Base-by-base conservation (phyloP, 1,284 basidiomycete genomes). In the Leccinum colubrinum region DNA sequence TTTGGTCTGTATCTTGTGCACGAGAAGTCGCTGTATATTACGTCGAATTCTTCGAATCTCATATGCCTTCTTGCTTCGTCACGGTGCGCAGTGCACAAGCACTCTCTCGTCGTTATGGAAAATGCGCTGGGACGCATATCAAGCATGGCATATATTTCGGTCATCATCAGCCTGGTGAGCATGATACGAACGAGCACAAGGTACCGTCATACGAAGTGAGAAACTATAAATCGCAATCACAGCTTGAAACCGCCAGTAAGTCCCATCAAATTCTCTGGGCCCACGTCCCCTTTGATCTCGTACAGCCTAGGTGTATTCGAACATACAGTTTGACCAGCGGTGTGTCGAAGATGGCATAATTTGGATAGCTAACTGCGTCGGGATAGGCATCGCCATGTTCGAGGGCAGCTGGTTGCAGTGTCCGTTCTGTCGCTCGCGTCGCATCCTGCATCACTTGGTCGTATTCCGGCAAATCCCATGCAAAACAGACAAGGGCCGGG, bases 321-420 rank as follows among this genome's bases (percentile, higher is more conserved):
- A 0, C n/a, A 46, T 46, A 46, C 8, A 46, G 43, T 17, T 46
- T 17, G 43, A 3, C 43, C 54, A 81, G 54, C 0, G 81, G 76
- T 4, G 82, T 84, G 61, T 78, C 79, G 56, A 66, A 79, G 6
- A 82, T 76, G 3, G 83, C 82, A 65, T 84, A 84, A 65, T 85
- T 86, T 3, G 76, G 74, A 66, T 87, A 86, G 11, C 17, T 20
- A 5, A 76, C 79, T 33, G 74, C 67, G 0, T 64, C 67, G 3
- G 30, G 7, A 52, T 52, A 5, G 8, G 22, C 2, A 9, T 30
- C 35, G n/a, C 52, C 30, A 14, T n/a, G n/a, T 11, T 46, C 17
- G 17, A 20, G 37, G 1, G 56, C 6, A 2, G 39, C 27, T 2
- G n/a, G 4, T n/a, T 51, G 51, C 54, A 86, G 74, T 0, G 67